phyloP scores from a whole-genome alignment of 1,139 yeast species.

The Candida frijolesensis region DNA sequence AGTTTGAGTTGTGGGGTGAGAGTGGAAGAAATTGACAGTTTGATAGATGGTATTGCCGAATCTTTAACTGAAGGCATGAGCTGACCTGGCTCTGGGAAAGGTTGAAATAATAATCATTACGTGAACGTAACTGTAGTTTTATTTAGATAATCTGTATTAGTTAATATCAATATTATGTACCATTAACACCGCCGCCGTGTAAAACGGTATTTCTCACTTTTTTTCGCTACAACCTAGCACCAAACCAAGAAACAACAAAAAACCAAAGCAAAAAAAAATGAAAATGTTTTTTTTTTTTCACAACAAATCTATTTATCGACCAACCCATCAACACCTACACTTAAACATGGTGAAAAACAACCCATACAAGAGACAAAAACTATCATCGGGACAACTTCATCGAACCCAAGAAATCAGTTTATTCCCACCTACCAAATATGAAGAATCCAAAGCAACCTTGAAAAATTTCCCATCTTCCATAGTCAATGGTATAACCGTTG shows the following conservation, averaged over 20 bases:
- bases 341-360: slow-evolving; percentile 2
- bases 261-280: too few relatives aligned
- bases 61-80: slow-evolving; percentile 35
- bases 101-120: too few relatives aligned
- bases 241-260: too few relatives aligned
- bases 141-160: slow-evolving; percentile 2
- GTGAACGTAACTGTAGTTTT: background rate
- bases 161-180: background rate
- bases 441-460: slow-evolving; percentile 35
- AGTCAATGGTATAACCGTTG: slow-evolving; percentile 44
- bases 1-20: slow-evolving; percentile 82
- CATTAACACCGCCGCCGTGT: background rate
- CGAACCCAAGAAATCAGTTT: slow-evolving; percentile 7
- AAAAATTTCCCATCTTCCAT: slow-evolving; percentile 44
- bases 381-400: background rate
- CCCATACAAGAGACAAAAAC: slow-evolving; percentile 7
- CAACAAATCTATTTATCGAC: background rate
- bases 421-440: slow-evolving; percentile 33
- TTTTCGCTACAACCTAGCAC: background rate
- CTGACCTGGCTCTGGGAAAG: background rate
- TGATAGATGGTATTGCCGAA: slow-evolving; percentile 49
- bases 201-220: too few relatives aligned
- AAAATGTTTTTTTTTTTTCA: background rate
- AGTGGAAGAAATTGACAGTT: slow-evolving; percentile 76
- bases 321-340: background rate